A percentile compares a stretch with the other conserved stretches of the same genome.
These are phyloP conservation scores for Fusarium avenaceum DNA, from an alignment of 2,329 filamentous ascomycete genomes.

Conservation along the genomic window DNA sequence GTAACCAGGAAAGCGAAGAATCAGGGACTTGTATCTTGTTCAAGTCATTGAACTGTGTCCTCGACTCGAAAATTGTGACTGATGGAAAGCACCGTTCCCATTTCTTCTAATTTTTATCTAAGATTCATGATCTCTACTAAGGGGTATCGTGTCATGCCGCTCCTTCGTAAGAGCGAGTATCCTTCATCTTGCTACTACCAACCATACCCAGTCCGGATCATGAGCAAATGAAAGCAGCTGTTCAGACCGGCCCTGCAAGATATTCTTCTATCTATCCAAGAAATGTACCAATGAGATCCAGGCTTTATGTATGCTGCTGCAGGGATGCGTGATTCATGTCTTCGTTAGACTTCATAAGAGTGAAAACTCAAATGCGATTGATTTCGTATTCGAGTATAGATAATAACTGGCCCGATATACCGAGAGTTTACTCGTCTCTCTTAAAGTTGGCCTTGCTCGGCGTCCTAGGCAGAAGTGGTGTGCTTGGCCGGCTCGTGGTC, in stretches of 20 bases:
- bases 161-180: conserved; percentile 16
- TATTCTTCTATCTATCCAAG: conserved; percentile 34
- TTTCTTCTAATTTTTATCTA: conserved; percentile 28
- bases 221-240: conserved; percentile 5
- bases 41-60: conserved; percentile 4
- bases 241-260: conserved; percentile 16
- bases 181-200: conserved; percentile 22
- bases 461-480: conserved; percentile 59
- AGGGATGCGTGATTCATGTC: conserved; percentile 33
- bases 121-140: conserved; percentile 17
- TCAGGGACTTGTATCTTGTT: conserved; percentile 36
- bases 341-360: conserved; percentile 42
- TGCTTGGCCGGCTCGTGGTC: conserved; percentile 63
- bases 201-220: conserved; percentile 4
- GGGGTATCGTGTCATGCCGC: conserved; percentile 30
- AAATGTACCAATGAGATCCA: conserved; percentile 43
- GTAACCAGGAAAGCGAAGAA: conserved; percentile 21
- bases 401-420: not conserved
- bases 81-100: not conserved
- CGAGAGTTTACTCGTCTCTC: conserved; percentile 54
- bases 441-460: conserved; percentile 57
- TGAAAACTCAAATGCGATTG: conserved; percentile 28
- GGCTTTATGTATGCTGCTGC: conserved; percentile 39
- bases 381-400: conserved; percentile 23
- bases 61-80: not conserved